A percentile compares a stretch with the other conserved stretches of the same genome.
These are phyloP conservation scores for Beauveria asiatica DNA, from an alignment of 2,329 filamentous ascomycete genomes.

Conservation along the genomic window DNA sequence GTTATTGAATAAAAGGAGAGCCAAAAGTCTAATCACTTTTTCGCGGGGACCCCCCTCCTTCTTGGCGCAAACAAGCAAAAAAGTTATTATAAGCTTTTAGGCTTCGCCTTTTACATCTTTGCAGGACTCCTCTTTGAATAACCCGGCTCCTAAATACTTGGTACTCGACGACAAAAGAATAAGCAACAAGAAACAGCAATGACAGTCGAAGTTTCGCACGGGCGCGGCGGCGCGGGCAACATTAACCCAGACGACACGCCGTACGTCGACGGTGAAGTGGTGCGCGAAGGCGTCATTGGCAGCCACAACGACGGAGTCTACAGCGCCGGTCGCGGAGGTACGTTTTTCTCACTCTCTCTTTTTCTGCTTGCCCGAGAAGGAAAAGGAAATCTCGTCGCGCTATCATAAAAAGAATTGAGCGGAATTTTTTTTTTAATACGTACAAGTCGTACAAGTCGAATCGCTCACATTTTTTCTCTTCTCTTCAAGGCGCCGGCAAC, in stretches of 20 bases:
- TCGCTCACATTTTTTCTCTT: not conserved
- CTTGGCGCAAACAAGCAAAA: not conserved
- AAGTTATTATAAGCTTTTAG: not conserved
- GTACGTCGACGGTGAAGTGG: constrained; percentile 56
- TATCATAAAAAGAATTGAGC: no score
- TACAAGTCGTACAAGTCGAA: no score
- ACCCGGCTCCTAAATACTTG: no score
- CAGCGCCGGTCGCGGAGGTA: constrained; percentile 52
- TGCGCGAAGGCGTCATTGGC: constrained; percentile 43
- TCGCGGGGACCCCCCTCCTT: not conserved
- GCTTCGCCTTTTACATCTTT: not conserved
- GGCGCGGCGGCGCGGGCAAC: constrained; percentile 54
- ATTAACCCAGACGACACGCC: constrained; percentile 48
- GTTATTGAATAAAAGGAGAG: not conserved
- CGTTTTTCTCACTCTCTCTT: constrained; percentile 12
- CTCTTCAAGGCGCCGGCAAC: constrained; percentile 45
- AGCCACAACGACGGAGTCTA: constrained; percentile 51
- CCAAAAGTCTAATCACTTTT: not conserved
- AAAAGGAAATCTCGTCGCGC: not conserved
- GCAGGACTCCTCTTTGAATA: no score
- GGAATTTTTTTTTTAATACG: no score
- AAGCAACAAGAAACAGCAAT: constrained; percentile 15
- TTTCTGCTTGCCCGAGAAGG: not conserved
- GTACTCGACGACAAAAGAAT: no score
- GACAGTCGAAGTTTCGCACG: constrained; percentile 47